These are phyloP conservation scores for Colletotrichum melonis DNA, from an alignment of 2,329 filamentous ascomycete species.

Conservation along the genomic window DNA sequence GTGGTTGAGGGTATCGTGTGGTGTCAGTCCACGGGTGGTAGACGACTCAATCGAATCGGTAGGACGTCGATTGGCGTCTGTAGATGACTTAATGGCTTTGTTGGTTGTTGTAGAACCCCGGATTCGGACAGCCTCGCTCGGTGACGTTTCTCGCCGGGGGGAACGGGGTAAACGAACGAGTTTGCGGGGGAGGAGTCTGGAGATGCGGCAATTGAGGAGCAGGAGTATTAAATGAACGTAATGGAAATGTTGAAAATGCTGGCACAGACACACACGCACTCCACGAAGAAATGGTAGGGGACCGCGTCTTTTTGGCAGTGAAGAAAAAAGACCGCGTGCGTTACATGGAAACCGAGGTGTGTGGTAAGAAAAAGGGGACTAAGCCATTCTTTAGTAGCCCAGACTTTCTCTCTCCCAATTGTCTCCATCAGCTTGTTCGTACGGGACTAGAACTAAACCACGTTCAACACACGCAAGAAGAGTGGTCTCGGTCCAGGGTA, in stretches of 20 bases:
- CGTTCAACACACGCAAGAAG: background rate
- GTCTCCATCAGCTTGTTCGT: background rate
- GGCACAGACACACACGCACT: background rate
- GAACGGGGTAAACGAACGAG: background rate
- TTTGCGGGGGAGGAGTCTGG: background rate
- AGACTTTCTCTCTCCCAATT: background rate
- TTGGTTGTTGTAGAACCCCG: background rate
- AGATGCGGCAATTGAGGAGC: background rate
- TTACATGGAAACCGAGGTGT: background rate
- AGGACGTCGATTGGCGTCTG: background rate
- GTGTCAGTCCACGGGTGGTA: background rate
- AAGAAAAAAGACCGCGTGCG: background rate
- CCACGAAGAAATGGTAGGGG: background rate
- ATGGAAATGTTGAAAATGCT: background rate
- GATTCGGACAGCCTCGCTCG: background rate
- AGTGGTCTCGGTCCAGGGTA: background rate
- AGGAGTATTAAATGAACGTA: constrained; percentile 1
- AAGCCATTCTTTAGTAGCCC: constrained; percentile 31
- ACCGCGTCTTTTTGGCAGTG: constrained; percentile 9
- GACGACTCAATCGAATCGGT: background rate
- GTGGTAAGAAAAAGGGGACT: background rate
- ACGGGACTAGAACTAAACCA: background rate
- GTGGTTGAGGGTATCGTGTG: background rate
- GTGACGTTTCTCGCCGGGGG: background rate
- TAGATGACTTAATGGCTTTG: background rate